Base-by-base conservation (phyloP, 768 basidiomycete species). In the Russula olivacea region DNA sequence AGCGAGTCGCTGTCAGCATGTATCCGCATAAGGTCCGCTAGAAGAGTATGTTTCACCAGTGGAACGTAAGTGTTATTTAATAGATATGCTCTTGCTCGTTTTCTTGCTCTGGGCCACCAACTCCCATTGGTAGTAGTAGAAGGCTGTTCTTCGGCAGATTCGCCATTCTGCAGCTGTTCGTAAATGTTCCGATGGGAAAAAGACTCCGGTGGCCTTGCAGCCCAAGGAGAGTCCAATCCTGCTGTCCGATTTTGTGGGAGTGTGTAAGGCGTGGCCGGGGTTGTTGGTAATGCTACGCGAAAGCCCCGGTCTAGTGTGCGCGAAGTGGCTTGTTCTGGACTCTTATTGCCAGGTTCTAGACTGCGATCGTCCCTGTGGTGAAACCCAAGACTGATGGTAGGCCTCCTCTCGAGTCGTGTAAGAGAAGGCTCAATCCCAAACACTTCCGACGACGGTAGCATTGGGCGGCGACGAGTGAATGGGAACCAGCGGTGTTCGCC, bases 1-100 rank as follows among this genome's bases (percentile, higher is more conserved):
- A 67, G 54, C 49, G 65, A 28, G 47, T 47, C 1, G 38, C 55
- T 6, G 32, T 63, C 36, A 58, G 53, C 15, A 12, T 36, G 5
- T n/a, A 12, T 5, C 36, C 34, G 4, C 48, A 40, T 40, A 45
- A 52, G 32, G 23, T 32, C 32, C 38, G 47, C n/a, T 11, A 15
- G 41, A 41, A 36, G 40, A 55, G 25, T 25, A 74, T 3, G 52
- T 25, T 83, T 58, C 68, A 91, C 91, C 76, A 93, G 71, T 55
- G 91, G 91, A 56, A 91, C 87, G 72, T 91, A 91, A 58, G 81
- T 74, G 67, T 93, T 90, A 54, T 80, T 82, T 48, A 93, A 75
- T 63, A 91, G 81, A 69, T 90, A 93, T 10, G 76, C 72, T 53
- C 88, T 81, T 53, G 88, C 68, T 48, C 79, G 76, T 68, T 83